Evolutionary conservation across 305 asterid genomes (phyloP), one percentile per base, ranked within the genome.

Genomic region (Fraxinus platypoda): DNA sequence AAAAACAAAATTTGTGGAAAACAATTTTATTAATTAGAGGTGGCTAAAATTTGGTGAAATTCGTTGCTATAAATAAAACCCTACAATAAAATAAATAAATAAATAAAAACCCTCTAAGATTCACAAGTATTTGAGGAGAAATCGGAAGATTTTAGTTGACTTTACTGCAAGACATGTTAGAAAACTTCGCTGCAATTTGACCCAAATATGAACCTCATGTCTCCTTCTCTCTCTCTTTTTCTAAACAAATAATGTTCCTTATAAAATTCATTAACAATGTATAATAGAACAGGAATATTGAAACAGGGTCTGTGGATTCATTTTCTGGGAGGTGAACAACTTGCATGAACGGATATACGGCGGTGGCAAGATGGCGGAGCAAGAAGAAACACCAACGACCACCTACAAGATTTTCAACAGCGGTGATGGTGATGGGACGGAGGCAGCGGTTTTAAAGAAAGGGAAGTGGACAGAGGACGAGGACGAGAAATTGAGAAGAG

Each of bases 391-490:
- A 3, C 72, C 81, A 2, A 5, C 34, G 4, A 76, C 81, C 19
- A 13, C 78, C 59, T 28, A 15, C n/a, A 34, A 70, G 21, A 31
- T 25, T 70, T 15, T 70, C 7, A 21, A 11, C 78, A 83, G 79
- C 1, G 74, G 41, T 13, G 23, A 52, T 4, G 62, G 23, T 17
- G 82, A 71, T 1, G 83, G 26, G n/a, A 25, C 49, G 15, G 52
- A 66, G 13, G 66, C 52, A 79, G 78, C n/a, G 77, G 80, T 75
- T 35, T 83, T 81, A 81, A 90, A 88, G 88, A 91, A 87, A 81
- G 93, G 95, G 77, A 88, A 90, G 77, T 91, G 95, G 95, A 90
- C 91, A 84, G 80, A 78, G 79, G 95, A 87, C 74, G 95, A 91
- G 88, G 95, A 91, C 33, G 92, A 88, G 83, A 87, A 80, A 76